Conservation (phyloP, 2,329 filamentous ascomycete genomes). For the Calonectria hawksworthii region DNA sequence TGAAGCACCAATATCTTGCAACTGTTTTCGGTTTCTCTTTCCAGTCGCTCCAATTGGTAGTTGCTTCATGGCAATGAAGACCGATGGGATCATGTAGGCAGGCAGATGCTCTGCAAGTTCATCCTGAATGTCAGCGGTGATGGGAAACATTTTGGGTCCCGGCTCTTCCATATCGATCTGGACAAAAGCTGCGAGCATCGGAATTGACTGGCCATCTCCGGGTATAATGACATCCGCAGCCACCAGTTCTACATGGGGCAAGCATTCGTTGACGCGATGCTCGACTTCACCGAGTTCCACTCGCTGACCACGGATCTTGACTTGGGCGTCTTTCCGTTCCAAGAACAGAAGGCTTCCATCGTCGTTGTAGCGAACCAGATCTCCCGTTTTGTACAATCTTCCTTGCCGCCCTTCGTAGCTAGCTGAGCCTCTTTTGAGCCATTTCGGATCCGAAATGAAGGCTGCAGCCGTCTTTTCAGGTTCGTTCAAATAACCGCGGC, state of each 20-base stretch:
- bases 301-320: slow-evolving; percentile 41
- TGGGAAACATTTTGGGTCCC: not conserved
- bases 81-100: slow-evolving; percentile 13
- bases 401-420: slow-evolving; percentile 10
- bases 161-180: not conserved
- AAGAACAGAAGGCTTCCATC: slow-evolving; percentile 33
- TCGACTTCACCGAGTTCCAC: slow-evolving; percentile 43
- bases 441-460: slow-evolving; percentile 59
- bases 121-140: not conserved
- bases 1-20: slow-evolving; percentile 18
- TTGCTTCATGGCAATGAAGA: slow-evolving; percentile 11
- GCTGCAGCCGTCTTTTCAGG: slow-evolving; percentile 57
- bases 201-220: not conserved
- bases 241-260: slow-evolving; percentile 7
- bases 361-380: slow-evolving; percentile 30
- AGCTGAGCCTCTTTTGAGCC: slow-evolving; percentile 47
- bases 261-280: slow-evolving; percentile 8
- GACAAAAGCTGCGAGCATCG: slow-evolving; percentile 13
- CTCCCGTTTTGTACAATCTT: slow-evolving; percentile 37
- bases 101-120: slow-evolving; percentile 5
- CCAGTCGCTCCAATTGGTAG: slow-evolving; percentile 33
- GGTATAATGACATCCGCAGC: slow-evolving; percentile 12
- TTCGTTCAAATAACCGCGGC: slow-evolving; percentile 64
- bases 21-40: slow-evolving; percentile 31
- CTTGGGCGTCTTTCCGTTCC: slow-evolving; percentile 39